Evolutionary conservation across 2,329 filamentous ascomycete genomes (phyloP).

Genomic region (Graphilbum sp.): DNA sequence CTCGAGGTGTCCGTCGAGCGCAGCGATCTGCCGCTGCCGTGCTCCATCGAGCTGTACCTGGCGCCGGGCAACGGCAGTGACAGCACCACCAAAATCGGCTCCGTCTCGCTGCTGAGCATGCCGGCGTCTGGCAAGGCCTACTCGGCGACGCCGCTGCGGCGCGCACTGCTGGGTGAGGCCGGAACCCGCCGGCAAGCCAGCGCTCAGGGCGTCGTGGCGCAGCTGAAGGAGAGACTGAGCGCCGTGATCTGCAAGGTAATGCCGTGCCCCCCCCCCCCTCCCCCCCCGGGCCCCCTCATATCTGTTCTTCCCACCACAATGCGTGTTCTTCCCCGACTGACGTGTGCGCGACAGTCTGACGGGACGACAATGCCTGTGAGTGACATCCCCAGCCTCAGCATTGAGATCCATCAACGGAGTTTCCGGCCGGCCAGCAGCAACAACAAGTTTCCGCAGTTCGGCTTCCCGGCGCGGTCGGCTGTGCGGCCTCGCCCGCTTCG

Average conservation of each 20-base stretch:
- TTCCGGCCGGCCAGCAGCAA: conserved; percentile 8
- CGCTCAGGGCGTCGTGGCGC: conserved; percentile 14
- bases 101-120: conserved; percentile 20
- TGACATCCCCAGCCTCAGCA: conserved; percentile 18
- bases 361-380: conserved; percentile 14
- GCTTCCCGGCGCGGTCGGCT: conserved; percentile 1
- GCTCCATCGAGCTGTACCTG: conserved; percentile 19
- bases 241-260: conserved; percentile 12
- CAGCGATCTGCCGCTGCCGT: conserved; percentile 20
- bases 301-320: conserved; percentile 1
- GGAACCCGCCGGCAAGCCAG: not conserved
- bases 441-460: conserved; percentile 12
- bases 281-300: no score
- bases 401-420: conserved; percentile 18
- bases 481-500: not conserved
- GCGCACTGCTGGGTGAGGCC: conserved; percentile 2
- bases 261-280: not conserved
- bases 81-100: conserved; percentile 13
- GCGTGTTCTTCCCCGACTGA: not conserved
- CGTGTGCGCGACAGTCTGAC: conserved; percentile 15
- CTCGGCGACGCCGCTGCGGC: conserved; percentile 17
- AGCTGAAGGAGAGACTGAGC: conserved; percentile 14
- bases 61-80: not conserved
- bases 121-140: conserved; percentile 17
- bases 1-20: conserved; percentile 21